Conservation (phyloP, 2,329 filamentous ascomycete genomes). For the Arthrobotrys sphaeroides region DNA sequence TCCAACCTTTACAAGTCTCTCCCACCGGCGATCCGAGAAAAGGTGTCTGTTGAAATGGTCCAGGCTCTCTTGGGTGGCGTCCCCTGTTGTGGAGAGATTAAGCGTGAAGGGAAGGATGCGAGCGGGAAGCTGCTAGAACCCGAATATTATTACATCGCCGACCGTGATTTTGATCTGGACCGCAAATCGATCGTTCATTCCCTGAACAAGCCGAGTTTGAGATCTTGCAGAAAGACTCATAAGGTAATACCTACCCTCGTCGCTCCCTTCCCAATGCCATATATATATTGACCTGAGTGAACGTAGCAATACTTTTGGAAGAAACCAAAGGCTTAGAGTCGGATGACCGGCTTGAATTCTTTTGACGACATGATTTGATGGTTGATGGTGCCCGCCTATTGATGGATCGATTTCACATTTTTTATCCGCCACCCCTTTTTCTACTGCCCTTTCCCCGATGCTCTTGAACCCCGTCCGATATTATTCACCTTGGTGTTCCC, state of each 20-base stretch:
- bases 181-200: slow-evolving; percentile 85
- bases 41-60: slow-evolving; percentile 72
- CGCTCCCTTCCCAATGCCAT: background rate
- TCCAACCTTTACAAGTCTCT: slow-evolving; percentile 89
- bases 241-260: slow-evolving; percentile 72
- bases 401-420: slow-evolving; percentile 6
- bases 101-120: slow-evolving; percentile 91
- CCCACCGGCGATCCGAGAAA: slow-evolving; percentile 67
- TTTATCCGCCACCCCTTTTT: background rate
- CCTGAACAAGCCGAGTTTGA: slow-evolving; percentile 85
- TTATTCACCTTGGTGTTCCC: background rate
- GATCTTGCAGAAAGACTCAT: slow-evolving; percentile 92
- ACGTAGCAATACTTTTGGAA: slow-evolving; percentile 77
- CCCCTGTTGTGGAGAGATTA: slow-evolving; percentile 85
- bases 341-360: background rate
- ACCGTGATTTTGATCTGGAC: slow-evolving; percentile 81
- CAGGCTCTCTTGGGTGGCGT: slow-evolving; percentile 77
- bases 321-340: slow-evolving; percentile 65
- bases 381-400: background rate
- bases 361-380: background rate
- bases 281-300: slow-evolving; percentile 4
- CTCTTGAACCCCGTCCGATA: background rate
- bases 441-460: background rate
- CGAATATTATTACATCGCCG: slow-evolving; percentile 95
- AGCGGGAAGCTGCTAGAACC: slow-evolving; percentile 92